Evolutionary conservation across 345 rosid species (phyloP).

Genomic region (Salix suchowensis): DNA sequence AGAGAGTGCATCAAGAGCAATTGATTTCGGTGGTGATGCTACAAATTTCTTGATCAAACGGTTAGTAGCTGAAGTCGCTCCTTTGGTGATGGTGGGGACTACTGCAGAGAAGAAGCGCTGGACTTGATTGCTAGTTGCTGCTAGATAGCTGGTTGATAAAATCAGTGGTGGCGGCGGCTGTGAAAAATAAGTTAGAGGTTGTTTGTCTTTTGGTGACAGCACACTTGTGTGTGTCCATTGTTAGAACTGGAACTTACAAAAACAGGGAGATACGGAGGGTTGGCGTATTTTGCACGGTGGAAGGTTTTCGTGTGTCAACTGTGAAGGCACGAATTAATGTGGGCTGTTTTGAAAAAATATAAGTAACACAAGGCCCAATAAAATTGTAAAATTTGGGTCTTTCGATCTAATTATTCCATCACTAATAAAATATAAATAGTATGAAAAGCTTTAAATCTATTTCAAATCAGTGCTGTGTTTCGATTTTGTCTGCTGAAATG

Average conservation of each 20-base stretch:
- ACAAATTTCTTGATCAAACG: constrained; percentile 73
- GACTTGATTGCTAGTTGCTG: constrained; percentile 50
- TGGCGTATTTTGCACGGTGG: too few relatives aligned
- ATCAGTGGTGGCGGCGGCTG: neutral
- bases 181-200: neutral
- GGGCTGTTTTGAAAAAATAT: neutral
- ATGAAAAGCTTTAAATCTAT: neutral
- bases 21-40: constrained; percentile 57
- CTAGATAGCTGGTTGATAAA: neutral
- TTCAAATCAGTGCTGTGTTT: too few relatives aligned
- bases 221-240: neutral
- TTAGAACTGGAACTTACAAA: neutral
- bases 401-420: neutral
- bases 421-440: neutral
- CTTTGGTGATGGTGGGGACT: constrained; percentile 29
- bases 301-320: too few relatives aligned
- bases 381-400: neutral
- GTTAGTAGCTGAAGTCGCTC: constrained; percentile 42
- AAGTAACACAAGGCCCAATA: neutral
- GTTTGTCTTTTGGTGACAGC: neutral
- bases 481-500: too few relatives aligned
- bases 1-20: constrained; percentile 68
- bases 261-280: neutral
- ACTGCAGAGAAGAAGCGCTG: constrained; percentile 50
- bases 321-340: too few relatives aligned